Base-by-base conservation (phyloP, 345 rosid species). In the Hypericum perforatum region DNA sequence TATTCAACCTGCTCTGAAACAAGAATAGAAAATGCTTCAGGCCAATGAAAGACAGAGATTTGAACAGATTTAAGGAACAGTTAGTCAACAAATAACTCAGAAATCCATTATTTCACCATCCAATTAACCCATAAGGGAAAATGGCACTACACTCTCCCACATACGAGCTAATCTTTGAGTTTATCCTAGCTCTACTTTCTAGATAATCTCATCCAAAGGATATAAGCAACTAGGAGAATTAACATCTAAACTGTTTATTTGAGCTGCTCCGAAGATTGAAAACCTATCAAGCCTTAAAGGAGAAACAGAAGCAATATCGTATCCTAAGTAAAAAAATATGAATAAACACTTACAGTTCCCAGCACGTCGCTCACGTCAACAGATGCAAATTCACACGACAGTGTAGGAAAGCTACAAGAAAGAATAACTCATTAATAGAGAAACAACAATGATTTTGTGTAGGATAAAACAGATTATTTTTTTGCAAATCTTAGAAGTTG, bases 351-450 rank as follows among this genome's bases (percentile, higher is more conserved):
- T 84, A 94, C 97, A 67, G 99, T 89, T 80, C 99, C 99, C 76
- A 94, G 67, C 62, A 86, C 85, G 8, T 94, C 97, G 62, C 84
- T 86, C 76, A 94, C 91, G 52, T 86, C 99, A 53, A 94, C 78
- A 6, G 99, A 70, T 58, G 95, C 97, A 70, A 94, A 94, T 76
- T 94, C 99, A 65, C 99, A 94, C 44, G 99, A 94, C 44, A 94
- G 95, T 37, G 92, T 68, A 8, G 99, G 97, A 78, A 94, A 94
- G 74, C 99, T 94, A 65, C 77, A 71, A 41, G 44, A 59, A 56
- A 41, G 6, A 49, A 56, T 16, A 62, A 43, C 49, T 56, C 42
- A 72, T 73, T 44, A 73, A 73, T 63, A 40, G 4, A 46, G 7
- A 8, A 71, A 5, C 9, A 40, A 60, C 22, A 56, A 22, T 22